Base-by-base conservation (phyloP, 2,329 filamentous ascomycete species). In the Fusarium vanettenii region DNA sequence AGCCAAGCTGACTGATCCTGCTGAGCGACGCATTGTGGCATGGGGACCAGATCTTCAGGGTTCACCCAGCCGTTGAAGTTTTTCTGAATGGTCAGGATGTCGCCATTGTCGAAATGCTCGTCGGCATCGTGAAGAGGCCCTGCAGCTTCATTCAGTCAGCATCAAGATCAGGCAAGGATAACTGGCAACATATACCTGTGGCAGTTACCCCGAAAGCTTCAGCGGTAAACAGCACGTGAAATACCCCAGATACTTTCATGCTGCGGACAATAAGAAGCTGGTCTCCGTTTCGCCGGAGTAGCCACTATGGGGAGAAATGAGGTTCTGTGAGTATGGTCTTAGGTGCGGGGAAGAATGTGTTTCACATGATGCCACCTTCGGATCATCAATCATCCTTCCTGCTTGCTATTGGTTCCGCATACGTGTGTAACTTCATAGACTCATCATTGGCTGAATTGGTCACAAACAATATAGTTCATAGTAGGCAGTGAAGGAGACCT, bases 1-100 rank as follows among this genome's bases (percentile, higher is more conserved):
- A 75, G 22, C 73, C 73, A 75, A 20, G 33, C 18, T 1, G 55
- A 33, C 6, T 52, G 60, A 22, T 75, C 64, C 13, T 75, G 73
- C 13, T 76, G 70, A 1, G 62, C 50, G 29, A 76, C 65, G 18
- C 70, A 75, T 27, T 76, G 73, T 1, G 73, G 73, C 73, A 71
- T 75, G 1, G 73, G 67, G 1, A 37, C 6, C 1, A 76, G 16
- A 27, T 71, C 73, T 22, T 75, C 73, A 1, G 73, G 70, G 1
- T 65, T 71, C 1, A 76, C 64, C 73, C 73, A 75, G 8, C 73
- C 73, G 6, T 37, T 4, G 3, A 3, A 31, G 6, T 60, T 65
- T 6, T 50, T 61, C 5, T 35, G n/a, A 7, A 60, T 14, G 3
- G 3, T 45, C n/a, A 13, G 25, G 5, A n/a, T 29, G 16, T 52